Evolutionary conservation across 345 rosid genomes (phyloP), one percentile per base, ranked within the genome.

Genomic region (Anastatica hierochuntica): DNA sequence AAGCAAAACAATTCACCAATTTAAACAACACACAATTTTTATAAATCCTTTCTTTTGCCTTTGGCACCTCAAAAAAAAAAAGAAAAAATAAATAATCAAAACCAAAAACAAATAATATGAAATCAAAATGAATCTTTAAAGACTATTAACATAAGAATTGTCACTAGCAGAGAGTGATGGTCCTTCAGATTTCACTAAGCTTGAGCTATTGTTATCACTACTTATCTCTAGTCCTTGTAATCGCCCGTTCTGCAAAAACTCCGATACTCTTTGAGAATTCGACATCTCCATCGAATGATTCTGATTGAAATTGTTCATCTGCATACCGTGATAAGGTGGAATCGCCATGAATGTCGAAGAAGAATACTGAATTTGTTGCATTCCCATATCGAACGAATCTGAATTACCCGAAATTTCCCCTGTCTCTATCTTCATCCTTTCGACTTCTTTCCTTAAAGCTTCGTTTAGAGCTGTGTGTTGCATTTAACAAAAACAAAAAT

Each of bases 401-500:
- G 75, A 58, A n/a, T 71, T 60, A 30, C 56, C 68, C 35, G 72
- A 67, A 14, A 63, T 45, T 47, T 77, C 88, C 29, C 88, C 88
- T 0, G 83, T 83, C 10, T 75, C 81, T 37, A 77, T 37, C 71
- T 80, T 83, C 17, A 80, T 75, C 64, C 79, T 78, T 43, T 75
- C 80, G 14, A 83, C 80, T 74, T 83, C 90, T 71, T 80, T 77
- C 79, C 78, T 74, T 43, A 80, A 37, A 0, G 90, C 80, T 55
- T 83, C 86, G 23, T 78, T 83, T 31, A 83, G 50, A 49, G 82
- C 90, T 83, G 73, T 45, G 7, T 1, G 19, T 33, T 38, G 4
- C 4, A 55, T 33, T 27, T 1, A 43, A 13, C 18, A 23, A 16
- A 20, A 1, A 37, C 53, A 12, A 45, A 44, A 53, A 12, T 23